phyloP scores from a whole-genome alignment of 1,284 basidiomycete species.

The Puccinia horiana region DNA sequence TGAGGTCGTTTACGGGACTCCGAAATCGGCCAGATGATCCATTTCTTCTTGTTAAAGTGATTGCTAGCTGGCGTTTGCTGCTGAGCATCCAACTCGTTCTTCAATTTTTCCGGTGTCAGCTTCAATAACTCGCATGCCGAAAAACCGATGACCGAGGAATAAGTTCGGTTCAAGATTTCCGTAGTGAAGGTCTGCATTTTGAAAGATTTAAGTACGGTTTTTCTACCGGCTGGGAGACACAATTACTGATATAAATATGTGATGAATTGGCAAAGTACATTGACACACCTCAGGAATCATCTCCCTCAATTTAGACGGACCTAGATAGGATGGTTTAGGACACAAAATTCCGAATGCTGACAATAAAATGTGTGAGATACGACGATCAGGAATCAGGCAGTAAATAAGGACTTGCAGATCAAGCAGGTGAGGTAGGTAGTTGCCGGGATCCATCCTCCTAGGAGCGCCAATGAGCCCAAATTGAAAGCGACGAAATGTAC shows the following conservation, averaged over 20 bases:
- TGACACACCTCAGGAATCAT: background rate
- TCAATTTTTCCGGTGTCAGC: background rate
- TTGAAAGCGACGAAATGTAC: conserved; percentile 15
- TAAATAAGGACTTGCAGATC: background rate
- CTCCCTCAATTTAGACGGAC: conserved; percentile 17
- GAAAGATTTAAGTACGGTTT: background rate
- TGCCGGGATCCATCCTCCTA: conserved; percentile 19
- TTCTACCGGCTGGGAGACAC: too few species aligned
- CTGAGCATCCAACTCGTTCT: background rate
- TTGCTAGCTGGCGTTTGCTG: background rate
- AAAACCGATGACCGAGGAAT: conserved; percentile 11
- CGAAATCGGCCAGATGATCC: conserved; percentile 25
- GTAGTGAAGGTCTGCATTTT: background rate
- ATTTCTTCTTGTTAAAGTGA: background rate
- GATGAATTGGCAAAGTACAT: background rate
- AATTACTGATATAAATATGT: too few species aligned
- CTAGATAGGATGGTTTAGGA: conserved; percentile 21
- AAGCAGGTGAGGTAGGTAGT: conserved; percentile 11
- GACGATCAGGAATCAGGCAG: background rate
- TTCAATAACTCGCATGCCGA: conserved; percentile 3
- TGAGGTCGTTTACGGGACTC: conserved; percentile 5
- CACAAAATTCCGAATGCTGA: background rate
- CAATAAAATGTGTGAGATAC: background rate
- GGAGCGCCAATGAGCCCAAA: conserved; percentile 3
- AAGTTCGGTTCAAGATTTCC: conserved; percentile 9